phyloP scores from a whole-genome alignment of 768 basidiomycete genomes.

The Termitomyces sp. region DNA sequence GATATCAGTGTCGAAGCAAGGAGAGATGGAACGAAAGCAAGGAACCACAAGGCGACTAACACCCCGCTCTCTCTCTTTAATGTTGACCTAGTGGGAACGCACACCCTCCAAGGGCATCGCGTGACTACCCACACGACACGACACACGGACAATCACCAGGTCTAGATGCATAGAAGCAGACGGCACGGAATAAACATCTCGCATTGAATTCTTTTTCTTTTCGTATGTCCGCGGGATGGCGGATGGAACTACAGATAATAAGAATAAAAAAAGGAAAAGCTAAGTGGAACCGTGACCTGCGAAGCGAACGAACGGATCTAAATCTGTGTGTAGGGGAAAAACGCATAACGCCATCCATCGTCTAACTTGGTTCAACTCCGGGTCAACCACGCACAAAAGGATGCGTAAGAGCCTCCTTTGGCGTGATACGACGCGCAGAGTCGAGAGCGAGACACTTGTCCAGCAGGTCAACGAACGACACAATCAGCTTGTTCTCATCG shows the following conservation, averaged over 20 bases:
- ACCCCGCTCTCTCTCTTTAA: neutral
- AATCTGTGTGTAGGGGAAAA: neutral
- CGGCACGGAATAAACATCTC: neutral
- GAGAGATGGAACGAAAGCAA: neutral
- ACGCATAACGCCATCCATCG: neutral
- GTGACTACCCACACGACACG: neutral
- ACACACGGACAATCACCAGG: too few relatives aligned
- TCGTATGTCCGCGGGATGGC: conserved; percentile 1
- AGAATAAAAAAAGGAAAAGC: neutral
- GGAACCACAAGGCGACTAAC: neutral
- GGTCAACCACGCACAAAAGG: conserved; percentile 73
- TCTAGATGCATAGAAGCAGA: neutral
- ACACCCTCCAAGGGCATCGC: neutral
- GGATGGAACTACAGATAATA: conserved; percentile 1
- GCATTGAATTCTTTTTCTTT: neutral
- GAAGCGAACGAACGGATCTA: neutral
- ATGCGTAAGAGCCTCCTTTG: conserved; percentile 85
- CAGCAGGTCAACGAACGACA: conserved; percentile 83
- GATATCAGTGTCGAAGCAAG: conserved; percentile 5
- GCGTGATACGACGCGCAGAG: conserved; percentile 81
- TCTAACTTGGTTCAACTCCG: neutral
- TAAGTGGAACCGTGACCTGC: neutral
- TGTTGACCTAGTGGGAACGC: conserved; percentile 1
- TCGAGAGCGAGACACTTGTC: conserved; percentile 91
- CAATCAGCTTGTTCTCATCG: conserved; percentile 79